These are phyloP conservation scores for Syncephalastrum monosporum DNA, from an alignment of 371 early-diverging fungal species.

Conservation along the genomic window DNA sequence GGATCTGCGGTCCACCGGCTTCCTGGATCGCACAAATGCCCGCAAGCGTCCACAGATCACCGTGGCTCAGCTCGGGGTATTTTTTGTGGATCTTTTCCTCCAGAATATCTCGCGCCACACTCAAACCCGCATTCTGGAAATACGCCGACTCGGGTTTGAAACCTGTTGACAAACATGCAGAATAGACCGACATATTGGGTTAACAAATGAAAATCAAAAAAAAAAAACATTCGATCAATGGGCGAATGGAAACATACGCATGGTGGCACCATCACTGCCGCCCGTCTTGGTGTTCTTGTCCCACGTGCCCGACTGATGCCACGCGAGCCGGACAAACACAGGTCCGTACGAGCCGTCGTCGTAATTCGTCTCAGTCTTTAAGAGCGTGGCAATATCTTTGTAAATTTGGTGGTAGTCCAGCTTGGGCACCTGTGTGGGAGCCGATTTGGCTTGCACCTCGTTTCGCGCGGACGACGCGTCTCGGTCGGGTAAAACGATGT, in stretches of 20 bases:
- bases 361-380: constrained; percentile 48
- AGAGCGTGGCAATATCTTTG: constrained; percentile 60
- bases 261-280: constrained; percentile 81
- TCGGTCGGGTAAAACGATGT: no score
- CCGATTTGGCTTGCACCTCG: constrained; percentile 6
- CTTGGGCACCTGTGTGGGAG: no score
- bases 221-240: background rate
- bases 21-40: constrained; percentile 83
- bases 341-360: constrained; percentile 87
- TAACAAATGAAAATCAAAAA: background rate
- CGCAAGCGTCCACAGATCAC: constrained; percentile 85
- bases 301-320: constrained; percentile 88
- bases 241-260: constrained; percentile 35
- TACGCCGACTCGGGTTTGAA: constrained; percentile 60
- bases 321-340: constrained; percentile 78
- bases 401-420: constrained; percentile 57
- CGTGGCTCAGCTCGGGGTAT: constrained; percentile 75
- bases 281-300: constrained; percentile 70
- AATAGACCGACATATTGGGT: background rate
- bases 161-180: constrained; percentile 12
- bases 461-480: no score
- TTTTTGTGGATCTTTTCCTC: constrained; percentile 71
- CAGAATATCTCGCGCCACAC: constrained; percentile 66
- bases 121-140: constrained; percentile 82
- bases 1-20: constrained; percentile 73